Percentiles rank a stretch among this genome's conserved stretches.
phyloP scores from a whole-genome alignment of 495 filamentous ascomycete genomes.

The Cetradonia linearis region DNA sequence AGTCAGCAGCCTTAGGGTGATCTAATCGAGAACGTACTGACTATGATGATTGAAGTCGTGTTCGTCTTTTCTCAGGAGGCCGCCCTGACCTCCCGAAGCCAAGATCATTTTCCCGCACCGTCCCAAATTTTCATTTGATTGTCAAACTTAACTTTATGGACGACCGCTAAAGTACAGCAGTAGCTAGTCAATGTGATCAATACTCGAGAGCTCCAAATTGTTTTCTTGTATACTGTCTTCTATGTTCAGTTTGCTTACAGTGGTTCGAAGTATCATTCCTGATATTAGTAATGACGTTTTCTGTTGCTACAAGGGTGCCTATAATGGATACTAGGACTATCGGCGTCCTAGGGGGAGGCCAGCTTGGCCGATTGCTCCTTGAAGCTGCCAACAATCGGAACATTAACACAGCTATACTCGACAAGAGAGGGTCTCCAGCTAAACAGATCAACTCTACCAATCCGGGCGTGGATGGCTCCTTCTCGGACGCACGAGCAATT shows the following conservation, averaged over 20 bases:
- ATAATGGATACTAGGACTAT: constrained; percentile 10
- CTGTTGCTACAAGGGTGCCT: neutral
- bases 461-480: constrained; percentile 72
- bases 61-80: neutral
- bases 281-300: neutral
- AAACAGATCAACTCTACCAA: constrained; percentile 78
- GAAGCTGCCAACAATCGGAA: constrained; percentile 82
- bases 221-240: neutral
- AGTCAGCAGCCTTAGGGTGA: neutral
- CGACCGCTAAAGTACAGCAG: neutral
- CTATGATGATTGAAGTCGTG: neutral
- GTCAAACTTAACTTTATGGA: too few species aligned
- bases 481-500: constrained; percentile 68
- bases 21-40: neutral
- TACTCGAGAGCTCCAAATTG: neutral
- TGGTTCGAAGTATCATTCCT: neutral
- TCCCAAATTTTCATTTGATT: neutral
- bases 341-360: constrained; percentile 40
- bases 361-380: constrained; percentile 91
- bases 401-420: constrained; percentile 70
- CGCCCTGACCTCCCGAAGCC: neutral
- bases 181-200: neutral
- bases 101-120: neutral
- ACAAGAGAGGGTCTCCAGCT: constrained; percentile 68
- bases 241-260: neutral